Conservation (phyloP, 805 yeast genomes). For the Yarrowia bubula region DNA sequence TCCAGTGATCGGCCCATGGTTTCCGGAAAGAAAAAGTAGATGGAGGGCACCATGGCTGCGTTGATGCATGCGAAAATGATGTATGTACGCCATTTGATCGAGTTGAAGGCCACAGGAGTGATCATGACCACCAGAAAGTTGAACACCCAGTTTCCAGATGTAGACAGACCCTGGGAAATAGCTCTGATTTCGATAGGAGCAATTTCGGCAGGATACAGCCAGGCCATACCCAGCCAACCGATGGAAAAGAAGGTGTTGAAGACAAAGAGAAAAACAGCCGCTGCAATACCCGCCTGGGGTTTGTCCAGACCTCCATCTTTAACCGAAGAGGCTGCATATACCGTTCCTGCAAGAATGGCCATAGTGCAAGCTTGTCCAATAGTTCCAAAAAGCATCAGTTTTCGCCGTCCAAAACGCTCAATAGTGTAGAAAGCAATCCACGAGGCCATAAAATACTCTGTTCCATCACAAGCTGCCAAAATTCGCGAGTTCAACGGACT, state of each 20-base stretch:
- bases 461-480: slow-evolving; percentile 35
- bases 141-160: not conserved
- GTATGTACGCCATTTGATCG: slow-evolving; percentile 3
- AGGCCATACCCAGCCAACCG: slow-evolving; percentile 6
- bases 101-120: slow-evolving; percentile 12
- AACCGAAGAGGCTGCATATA: not conserved
- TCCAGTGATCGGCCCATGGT: slow-evolving; percentile 11
- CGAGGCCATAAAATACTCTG: slow-evolving; percentile 61
- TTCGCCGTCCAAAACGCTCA: slow-evolving; percentile 63
- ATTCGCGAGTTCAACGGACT: slow-evolving; percentile 29
- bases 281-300: not conserved
- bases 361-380: slow-evolving; percentile 49
- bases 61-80: not conserved
- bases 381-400: slow-evolving; percentile 66
- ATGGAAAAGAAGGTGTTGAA: slow-evolving; percentile 12
- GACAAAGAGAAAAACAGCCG: slow-evolving; percentile 2
- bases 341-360: slow-evolving; percentile 31
- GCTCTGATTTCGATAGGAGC: not conserved
- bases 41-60: not conserved
- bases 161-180: slow-evolving; percentile 1
- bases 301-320: not conserved
- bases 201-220: slow-evolving; percentile 7
- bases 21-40: slow-evolving; percentile 11
- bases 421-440: slow-evolving; percentile 45
- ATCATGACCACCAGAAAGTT: slow-evolving; percentile 1